phyloP scores from a whole-genome alignment of 768 basidiomycete genomes.

The Coprinopsis strossmayeri region DNA sequence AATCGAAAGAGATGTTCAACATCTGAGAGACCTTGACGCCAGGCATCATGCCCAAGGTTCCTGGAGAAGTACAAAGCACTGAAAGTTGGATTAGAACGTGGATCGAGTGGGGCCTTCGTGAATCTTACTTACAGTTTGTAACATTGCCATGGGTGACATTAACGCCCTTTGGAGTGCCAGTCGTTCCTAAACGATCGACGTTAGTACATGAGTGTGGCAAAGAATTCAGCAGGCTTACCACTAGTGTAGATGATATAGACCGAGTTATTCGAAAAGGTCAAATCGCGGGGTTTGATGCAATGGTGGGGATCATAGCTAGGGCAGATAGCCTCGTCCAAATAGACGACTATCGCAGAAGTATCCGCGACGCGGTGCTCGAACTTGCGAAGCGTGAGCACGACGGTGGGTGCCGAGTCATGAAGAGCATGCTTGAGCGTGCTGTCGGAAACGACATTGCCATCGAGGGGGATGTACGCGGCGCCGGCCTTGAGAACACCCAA shows the following conservation, averaged over 20 bases:
- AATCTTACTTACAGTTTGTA: conserved; percentile 41
- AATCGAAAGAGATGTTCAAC: conserved; percentile 61
- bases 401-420: conserved; percentile 33
- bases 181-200: conserved; percentile 33
- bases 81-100: conserved; percentile 20
- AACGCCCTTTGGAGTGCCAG: conserved; percentile 53
- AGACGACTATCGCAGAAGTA: conserved; percentile 17
- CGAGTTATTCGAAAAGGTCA: conserved; percentile 33
- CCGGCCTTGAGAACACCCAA: conserved; percentile 52
- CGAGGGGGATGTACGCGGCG: conserved; percentile 52
- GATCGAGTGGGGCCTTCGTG: too few species aligned
- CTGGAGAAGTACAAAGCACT: conserved; percentile 38
- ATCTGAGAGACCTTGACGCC: conserved; percentile 52
- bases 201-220: conserved; percentile 4
- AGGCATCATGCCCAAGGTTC: conserved; percentile 49
- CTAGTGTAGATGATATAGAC: conserved; percentile 60
- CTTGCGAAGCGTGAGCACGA: conserved; percentile 37
- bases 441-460: conserved; percentile 53
- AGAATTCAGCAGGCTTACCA: conserved; percentile 26
- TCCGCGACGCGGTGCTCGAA: conserved; percentile 30
- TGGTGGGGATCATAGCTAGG: conserved; percentile 14
- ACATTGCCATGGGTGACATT: conserved; percentile 53
- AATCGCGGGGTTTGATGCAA: conserved; percentile 31
- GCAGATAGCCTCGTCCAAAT: conserved; percentile 27
- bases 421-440: conserved; percentile 46